Evolutionary conservation across 441 rosid genomes (phyloP), one percentile per base, ranked within the genome.

Genomic region (Jatropha multifida): DNA sequence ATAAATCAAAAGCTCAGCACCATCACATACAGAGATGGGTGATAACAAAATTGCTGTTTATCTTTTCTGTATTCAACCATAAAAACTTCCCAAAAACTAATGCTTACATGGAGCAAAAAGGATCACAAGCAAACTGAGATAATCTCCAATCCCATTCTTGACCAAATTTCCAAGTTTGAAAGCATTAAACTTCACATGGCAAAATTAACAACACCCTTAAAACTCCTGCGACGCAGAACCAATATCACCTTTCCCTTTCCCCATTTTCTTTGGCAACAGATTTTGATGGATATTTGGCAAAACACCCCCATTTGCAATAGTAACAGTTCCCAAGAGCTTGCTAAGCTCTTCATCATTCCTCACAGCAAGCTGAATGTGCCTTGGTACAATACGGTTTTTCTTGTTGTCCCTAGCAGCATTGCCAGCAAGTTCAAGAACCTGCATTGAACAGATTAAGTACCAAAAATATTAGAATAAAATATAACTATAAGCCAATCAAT

Each of bases 331-430:
- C 49, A 89, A 59, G 58, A 89, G 84, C 63, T 87, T 89, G 78
- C 89, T 86, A 5, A 89, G 79, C 56, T 89, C 89, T 74, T 88
- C 88, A 18, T 88, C 89, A 37, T 86, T 88, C 66, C 86, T 83
- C 65, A 87, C 90, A 0, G 90, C 92, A 20, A 88, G 80, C 65
- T 88, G 92, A 68, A 89, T 87, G 76, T 89, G 92, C 79, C 92
- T 82, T 7, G 89, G 90, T 11, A 83, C 78, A 0, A 89, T 87
- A 7, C 89, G 79, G 15, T 83, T 83, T 87, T 89, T 89, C 83
- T 89, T 89, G 81, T 89, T 89, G 23, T 87, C 92, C 49, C 92
- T 84, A 0, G 90, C 89, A 2, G 90, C 90, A 46, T 87, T 89
- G 0, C 92, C 89, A 20, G 88, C 89, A 12, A 89, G 84, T 76